These are phyloP conservation scores for Eucalyptus decipiens DNA, from an alignment of 345 rosid genomes.

Conservation along the genomic window DNA sequence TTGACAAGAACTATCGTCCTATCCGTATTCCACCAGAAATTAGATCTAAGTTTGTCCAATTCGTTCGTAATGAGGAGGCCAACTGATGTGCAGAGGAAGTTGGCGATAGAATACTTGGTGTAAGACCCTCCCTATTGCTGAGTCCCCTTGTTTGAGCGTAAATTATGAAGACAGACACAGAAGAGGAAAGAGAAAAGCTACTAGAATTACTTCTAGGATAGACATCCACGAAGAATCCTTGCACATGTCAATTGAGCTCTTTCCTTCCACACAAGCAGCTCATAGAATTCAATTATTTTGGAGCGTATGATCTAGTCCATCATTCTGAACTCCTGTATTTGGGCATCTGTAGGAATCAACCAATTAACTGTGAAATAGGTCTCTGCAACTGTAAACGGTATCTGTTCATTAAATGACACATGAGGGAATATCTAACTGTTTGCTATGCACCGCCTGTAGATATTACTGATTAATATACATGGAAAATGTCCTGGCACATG, in stretches of 20 bases:
- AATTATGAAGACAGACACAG: neutral
- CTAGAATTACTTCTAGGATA: neutral
- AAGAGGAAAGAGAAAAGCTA: neutral
- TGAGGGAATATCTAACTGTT: neutral
- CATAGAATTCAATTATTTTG: neutral
- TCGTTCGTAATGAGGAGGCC: slow-evolving; percentile 23
- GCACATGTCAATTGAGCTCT: neutral
- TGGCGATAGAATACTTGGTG: neutral
- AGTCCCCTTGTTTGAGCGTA: neutral
- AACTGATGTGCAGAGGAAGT: neutral
- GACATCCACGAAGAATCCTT: neutral
- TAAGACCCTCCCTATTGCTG: neutral
- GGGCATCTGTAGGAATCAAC: neutral
- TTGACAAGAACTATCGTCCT: slow-evolving; percentile 65
- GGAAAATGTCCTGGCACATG: neutral
- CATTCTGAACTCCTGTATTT: neutral
- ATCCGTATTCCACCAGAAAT: slow-evolving; percentile 59
- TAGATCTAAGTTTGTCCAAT: slow-evolving; percentile 50
- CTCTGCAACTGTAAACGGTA: neutral
- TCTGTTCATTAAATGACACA: neutral
- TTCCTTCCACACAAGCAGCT: neutral
- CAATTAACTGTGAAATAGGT: neutral
- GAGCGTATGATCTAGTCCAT: neutral
- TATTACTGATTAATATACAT: neutral
- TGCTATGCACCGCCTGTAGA: neutral